phyloP scores from a whole-genome alignment of 1,139 yeast genomes.

The Kurtzmaniella natalensis region DNA sequence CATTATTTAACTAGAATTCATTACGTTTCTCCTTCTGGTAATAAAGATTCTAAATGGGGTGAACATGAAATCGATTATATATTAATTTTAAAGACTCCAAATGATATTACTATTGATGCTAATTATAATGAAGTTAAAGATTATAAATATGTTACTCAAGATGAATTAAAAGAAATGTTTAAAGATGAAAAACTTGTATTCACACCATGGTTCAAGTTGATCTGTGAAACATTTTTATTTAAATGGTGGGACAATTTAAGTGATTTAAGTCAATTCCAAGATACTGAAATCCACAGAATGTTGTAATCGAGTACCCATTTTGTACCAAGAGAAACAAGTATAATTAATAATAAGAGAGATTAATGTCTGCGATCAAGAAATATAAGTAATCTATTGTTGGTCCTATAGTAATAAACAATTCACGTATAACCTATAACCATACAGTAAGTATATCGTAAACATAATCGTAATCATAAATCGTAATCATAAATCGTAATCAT shows the following conservation, averaged over 20 bases:
- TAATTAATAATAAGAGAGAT: neutral
- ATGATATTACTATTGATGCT: constrained; percentile 45
- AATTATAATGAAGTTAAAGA: constrained; percentile 85
- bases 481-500: too few species aligned
- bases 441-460: too few species aligned
- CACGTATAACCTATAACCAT: too few species aligned
- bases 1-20: constrained; percentile 89
- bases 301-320: constrained; percentile 16
- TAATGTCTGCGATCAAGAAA: too few species aligned
- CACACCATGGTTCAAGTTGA: constrained; percentile 97
- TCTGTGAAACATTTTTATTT: constrained; percentile 85
- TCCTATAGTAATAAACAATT: too few species aligned
- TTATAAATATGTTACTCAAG: constrained; percentile 63
- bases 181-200: constrained; percentile 57
- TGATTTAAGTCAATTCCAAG: constrained; percentile 44
- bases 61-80: constrained; percentile 98
- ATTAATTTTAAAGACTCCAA: constrained; percentile 65
- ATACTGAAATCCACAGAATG: constrained; percentile 45
- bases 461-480: too few species aligned
- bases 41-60: constrained; percentile 80
- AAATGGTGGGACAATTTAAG: constrained; percentile 89
- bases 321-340: neutral
- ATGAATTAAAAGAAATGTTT: constrained; percentile 73
- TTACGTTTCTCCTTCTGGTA: constrained; percentile 77
- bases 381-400: too few species aligned